phyloP scores from a whole-genome alignment of 1,284 basidiomycete genomes.

The Cutaneotrichosporon arboriforme region DNA sequence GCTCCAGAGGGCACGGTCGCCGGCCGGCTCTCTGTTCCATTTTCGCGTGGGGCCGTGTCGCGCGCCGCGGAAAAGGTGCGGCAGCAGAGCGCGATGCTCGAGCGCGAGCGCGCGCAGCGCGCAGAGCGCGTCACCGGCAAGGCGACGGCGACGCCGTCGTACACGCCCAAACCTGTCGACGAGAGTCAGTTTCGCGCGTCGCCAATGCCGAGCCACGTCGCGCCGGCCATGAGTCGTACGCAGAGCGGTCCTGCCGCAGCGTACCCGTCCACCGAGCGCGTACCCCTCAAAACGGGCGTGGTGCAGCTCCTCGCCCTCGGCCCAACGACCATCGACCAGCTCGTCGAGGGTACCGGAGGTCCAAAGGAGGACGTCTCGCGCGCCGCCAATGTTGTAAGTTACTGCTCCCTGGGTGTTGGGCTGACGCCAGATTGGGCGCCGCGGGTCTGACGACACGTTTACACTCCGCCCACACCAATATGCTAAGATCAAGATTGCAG shows the following conservation, averaged over 20 bases:
- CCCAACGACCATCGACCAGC: conserved; percentile 24
- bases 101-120: conserved; percentile 26
- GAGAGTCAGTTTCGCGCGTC: conserved; percentile 1
- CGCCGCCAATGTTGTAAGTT: conserved; percentile 39
- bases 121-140: conserved; percentile 26
- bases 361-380: conserved; percentile 37
- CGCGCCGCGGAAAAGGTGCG: conserved; percentile 31
- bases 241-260: conserved; percentile 14
- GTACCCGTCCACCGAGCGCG: conserved; percentile 10
- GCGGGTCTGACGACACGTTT: conserved; percentile 9
- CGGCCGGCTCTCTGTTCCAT: conserved; percentile 30
- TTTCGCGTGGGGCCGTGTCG: conserved; percentile 18
- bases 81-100: conserved; percentile 26
- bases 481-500: conserved; percentile 42
- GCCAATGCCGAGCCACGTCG: background rate
- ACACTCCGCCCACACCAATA: conserved; percentile 37
- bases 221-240: conserved; percentile 11
- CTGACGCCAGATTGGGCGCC: conserved; percentile 9
- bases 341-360: conserved; percentile 29
- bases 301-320: conserved; percentile 42
- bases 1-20: conserved; percentile 34
- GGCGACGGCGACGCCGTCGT: background rate
- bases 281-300: conserved; percentile 44
- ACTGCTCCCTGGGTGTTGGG: background rate
- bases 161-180: background rate